Percentiles rank a stretch among this genome's conserved stretches.
These are phyloP conservation scores for Globisporangium polare DNA, from an alignment of 352 stramenopile genomes.

Conservation along the genomic window DNA sequence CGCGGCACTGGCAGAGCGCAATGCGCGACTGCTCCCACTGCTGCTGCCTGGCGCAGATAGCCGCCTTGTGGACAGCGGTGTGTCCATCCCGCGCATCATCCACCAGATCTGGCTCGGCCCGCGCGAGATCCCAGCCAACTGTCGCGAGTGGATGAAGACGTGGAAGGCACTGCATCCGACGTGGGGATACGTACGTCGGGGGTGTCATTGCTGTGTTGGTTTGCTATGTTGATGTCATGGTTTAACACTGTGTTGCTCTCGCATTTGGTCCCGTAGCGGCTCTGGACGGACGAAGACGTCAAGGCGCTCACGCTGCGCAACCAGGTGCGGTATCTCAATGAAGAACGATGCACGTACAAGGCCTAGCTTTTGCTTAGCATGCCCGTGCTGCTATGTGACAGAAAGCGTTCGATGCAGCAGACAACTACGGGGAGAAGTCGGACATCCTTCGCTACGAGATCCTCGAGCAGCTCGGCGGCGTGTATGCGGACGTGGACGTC, in stretches of 20 bases:
- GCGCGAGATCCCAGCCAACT: slow-evolving; percentile 21
- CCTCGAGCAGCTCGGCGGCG: slow-evolving; percentile 39
- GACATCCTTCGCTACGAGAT: slow-evolving; percentile 79
- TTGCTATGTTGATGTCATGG: no score
- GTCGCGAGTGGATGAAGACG: slow-evolving; percentile 33
- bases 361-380: slow-evolving; percentile 1
- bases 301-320: slow-evolving; percentile 24
- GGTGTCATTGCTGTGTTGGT: no score
- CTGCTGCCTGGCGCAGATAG: not conserved
- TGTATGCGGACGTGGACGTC: slow-evolving; percentile 75
- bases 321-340: slow-evolving; percentile 17
- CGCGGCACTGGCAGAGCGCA: slow-evolving; percentile 18
- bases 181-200: slow-evolving; percentile 35
- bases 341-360: no score
- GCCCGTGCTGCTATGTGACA: slow-evolving; percentile 10
- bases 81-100: slow-evolving; percentile 37
- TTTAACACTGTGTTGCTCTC: no score
- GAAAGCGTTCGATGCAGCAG: slow-evolving; percentile 38
- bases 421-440: slow-evolving; percentile 67
- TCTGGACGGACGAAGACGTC: slow-evolving; percentile 52
- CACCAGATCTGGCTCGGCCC: slow-evolving; percentile 75
- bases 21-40: slow-evolving; percentile 11
- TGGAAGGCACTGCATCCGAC: slow-evolving; percentile 39
- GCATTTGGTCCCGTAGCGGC: slow-evolving; percentile 16
- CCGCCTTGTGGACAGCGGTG: not conserved